Percentiles rank a stretch among this genome's conserved stretches.
Conservation (phyloP, 805 yeast genomes). For the Saturnispora halmiae region DNA sequence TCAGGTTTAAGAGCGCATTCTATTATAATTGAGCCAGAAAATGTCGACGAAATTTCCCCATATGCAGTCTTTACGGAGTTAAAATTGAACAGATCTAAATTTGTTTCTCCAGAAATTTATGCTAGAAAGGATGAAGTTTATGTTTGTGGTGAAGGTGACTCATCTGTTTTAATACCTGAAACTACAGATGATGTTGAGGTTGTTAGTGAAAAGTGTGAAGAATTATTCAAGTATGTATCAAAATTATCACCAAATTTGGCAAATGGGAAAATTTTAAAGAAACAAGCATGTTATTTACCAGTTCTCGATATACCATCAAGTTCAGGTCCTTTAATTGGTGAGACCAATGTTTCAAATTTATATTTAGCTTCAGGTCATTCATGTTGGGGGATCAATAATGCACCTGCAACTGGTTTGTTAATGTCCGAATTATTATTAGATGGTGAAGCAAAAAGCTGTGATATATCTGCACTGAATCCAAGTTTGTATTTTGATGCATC, state of each 20-base stretch:
- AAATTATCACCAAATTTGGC: constrained; percentile 60
- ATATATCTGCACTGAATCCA: constrained; percentile 78
- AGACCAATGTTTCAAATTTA: constrained; percentile 74
- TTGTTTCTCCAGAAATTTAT: constrained; percentile 87
- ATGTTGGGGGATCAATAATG: constrained; percentile 98
- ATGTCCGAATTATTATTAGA: constrained; percentile 82
- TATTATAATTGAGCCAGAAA: constrained; percentile 76
- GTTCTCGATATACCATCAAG: constrained; percentile 88
- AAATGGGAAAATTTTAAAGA: constrained; percentile 64
- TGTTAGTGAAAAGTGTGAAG: constrained; percentile 79
- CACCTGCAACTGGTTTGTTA: constrained; percentile 93
- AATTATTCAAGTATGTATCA: constrained; percentile 72
- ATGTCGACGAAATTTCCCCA: constrained; percentile 68
- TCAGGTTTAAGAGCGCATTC: constrained; percentile 93
- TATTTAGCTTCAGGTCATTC: constrained; percentile 89
- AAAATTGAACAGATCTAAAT: constrained; percentile 53
- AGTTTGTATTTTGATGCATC: constrained; percentile 74
- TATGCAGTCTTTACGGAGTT: constrained; percentile 92
- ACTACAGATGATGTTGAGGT: constrained; percentile 91
- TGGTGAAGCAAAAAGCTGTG: constrained; percentile 71
- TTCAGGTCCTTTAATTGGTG: constrained; percentile 91
- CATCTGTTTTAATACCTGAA: constrained; percentile 83
- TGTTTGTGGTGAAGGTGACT: constrained; percentile 96
- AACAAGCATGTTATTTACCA: constrained; percentile 94
- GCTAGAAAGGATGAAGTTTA: constrained; percentile 94